These are phyloP conservation scores for Populus davidiana DNA, from an alignment of 345 rosid species.

Conservation along the genomic window DNA sequence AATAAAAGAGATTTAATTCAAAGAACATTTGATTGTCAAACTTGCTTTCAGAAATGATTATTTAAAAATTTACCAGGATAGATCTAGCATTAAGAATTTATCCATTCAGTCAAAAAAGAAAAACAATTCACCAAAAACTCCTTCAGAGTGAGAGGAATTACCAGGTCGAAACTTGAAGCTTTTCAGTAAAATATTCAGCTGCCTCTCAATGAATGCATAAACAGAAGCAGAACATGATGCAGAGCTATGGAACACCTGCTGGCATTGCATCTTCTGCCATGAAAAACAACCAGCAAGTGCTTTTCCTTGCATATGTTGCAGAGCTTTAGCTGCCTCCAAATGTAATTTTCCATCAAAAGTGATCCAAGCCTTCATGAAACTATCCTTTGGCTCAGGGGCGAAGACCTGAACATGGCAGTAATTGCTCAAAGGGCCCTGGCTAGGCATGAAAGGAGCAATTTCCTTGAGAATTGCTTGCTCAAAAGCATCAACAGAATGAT, in stretches of 20 bases:
- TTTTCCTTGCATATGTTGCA: slow-evolving; percentile 69
- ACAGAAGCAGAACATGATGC: slow-evolving; percentile 61
- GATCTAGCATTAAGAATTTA: background rate
- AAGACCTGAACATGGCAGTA: slow-evolving; percentile 58
- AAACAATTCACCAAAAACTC: background rate
- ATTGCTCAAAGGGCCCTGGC: slow-evolving; percentile 41
- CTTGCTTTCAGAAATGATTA: background rate
- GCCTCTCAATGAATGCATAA: slow-evolving; percentile 56
- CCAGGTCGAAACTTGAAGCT: slow-evolving; percentile 46
- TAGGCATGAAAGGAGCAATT: slow-evolving; percentile 42
- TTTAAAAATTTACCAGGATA: background rate
- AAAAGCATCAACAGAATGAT: slow-evolving; percentile 46
- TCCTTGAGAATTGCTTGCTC: slow-evolving; percentile 43
- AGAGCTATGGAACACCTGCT: slow-evolving; percentile 72
- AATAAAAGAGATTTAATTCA: too few relatives aligned
- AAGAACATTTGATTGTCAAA: too few relatives aligned
- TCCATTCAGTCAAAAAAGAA: background rate
- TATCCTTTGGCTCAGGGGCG: slow-evolving; percentile 47
- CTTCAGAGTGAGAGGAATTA: slow-evolving; percentile 23
- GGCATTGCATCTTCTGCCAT: slow-evolving; percentile 83
- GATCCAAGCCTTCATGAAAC: slow-evolving; percentile 47
- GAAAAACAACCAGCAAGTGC: slow-evolving; percentile 59
- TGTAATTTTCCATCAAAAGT: slow-evolving; percentile 78
- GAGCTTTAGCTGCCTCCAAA: slow-evolving; percentile 92
- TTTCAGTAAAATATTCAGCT: slow-evolving; percentile 40